A percentile compares a stretch with the other conserved stretches of the same genome.
phyloP scores from a whole-genome alignment of 1,139 yeast species.

The Arxiozyma slooffiae region DNA sequence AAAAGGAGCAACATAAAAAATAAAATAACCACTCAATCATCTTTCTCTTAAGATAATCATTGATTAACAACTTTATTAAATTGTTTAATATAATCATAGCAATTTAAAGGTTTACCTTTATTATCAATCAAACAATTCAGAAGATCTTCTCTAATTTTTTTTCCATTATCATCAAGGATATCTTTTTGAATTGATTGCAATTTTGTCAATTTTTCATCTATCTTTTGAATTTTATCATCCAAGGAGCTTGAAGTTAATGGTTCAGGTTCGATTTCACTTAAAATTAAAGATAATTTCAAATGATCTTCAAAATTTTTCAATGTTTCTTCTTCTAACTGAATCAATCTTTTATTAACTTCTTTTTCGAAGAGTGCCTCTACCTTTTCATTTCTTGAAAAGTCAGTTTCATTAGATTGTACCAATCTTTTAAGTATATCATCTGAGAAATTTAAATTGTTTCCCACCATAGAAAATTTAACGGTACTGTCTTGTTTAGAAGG shows the following conservation, averaged over 20 bases:
- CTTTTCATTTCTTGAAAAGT: constrained; percentile 71
- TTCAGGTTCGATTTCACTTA: constrained; percentile 29
- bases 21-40: too few relatives aligned
- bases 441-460: constrained; percentile 64
- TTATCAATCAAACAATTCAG: constrained; percentile 59
- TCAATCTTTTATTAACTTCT: constrained; percentile 57
- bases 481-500: constrained; percentile 13
- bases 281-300: constrained; percentile 36
- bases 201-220: constrained; percentile 36
- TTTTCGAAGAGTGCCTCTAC: constrained; percentile 72
- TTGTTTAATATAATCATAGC: constrained; percentile 76
- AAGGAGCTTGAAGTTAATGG: constrained; percentile 30
- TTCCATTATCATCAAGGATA: constrained; percentile 22
- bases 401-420: constrained; percentile 67
- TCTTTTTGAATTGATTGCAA: constrained; percentile 19
- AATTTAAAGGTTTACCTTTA: constrained; percentile 66
- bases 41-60: background rate
- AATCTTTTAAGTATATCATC: constrained; percentile 60
- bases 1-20: too few relatives aligned
- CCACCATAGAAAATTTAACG: constrained; percentile 35
- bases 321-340: constrained; percentile 52
- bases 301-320: constrained; percentile 45
- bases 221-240: constrained; percentile 37
- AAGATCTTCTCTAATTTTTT: constrained; percentile 34
- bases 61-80: constrained; percentile 40